Evolutionary conservation across 129 eudicot genomes (phyloP).

Genomic region (sunflower (Helianthus annuus)): DNA sequence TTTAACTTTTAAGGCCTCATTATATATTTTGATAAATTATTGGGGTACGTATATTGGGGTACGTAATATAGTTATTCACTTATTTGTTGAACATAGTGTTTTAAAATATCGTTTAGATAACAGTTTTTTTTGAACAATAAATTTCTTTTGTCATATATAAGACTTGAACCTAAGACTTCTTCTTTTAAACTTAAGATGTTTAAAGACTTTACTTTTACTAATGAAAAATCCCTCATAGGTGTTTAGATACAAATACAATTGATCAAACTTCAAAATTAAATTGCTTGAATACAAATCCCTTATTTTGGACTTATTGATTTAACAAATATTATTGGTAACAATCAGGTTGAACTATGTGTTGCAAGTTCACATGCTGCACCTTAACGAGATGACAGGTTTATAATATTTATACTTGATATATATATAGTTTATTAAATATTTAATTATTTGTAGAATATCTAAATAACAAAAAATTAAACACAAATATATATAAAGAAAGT

Average conservation of each 20-base stretch:
- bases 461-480: neutral
- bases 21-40: too few relatives aligned
- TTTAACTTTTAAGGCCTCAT: too few relatives aligned
- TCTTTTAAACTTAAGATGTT: too few relatives aligned
- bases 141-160: too few relatives aligned
- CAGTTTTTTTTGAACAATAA: too few relatives aligned
- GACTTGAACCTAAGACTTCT: too few relatives aligned
- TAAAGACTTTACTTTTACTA: too few relatives aligned
- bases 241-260: neutral
- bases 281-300: neutral
- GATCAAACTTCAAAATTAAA: neutral
- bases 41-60: too few relatives aligned
- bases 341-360: neutral
- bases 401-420: neutral
- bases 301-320: neutral
- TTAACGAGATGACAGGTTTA: neutral
- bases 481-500: neutral
- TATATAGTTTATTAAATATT: neutral
- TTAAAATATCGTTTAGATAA: neutral
- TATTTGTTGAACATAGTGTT: neutral
- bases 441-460: neutral
- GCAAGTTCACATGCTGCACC: slow-evolving; percentile 2
- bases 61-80: too few relatives aligned
- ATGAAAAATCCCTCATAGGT: too few relatives aligned
- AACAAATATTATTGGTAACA: neutral